Evolutionary conservation across 2,329 filamentous ascomycete genomes (phyloP).

Genomic region (Stagonosporopsis vannaccii): DNA sequence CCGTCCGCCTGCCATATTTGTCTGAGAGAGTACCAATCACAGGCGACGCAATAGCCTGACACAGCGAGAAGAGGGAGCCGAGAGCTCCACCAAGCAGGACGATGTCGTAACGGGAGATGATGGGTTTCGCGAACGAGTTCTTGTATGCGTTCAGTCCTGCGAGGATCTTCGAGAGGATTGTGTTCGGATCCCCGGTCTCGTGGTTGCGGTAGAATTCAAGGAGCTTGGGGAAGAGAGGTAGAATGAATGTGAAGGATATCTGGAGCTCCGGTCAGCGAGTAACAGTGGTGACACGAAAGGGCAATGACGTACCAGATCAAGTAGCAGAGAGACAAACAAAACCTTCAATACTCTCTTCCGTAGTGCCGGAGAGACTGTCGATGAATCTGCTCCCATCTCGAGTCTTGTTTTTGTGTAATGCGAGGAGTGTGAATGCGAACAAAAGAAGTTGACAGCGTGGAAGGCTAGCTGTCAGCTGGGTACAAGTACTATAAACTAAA

Average conservation of each 20-base stretch:
- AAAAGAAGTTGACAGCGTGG: conserved; percentile 21
- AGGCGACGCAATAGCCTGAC: conserved; percentile 91
- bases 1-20: conserved; percentile 83
- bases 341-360: conserved; percentile 86
- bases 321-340: conserved; percentile 84
- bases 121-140: conserved; percentile 86
- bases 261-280: conserved; percentile 50
- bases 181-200: conserved; percentile 67
- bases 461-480: conserved; percentile 18
- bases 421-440: neutral
- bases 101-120: conserved; percentile 96
- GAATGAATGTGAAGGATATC: conserved; percentile 98
- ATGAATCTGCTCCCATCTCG: conserved; percentile 29
- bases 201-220: conserved; percentile 94
- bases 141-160: conserved; percentile 92
- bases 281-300: conserved; percentile 17
- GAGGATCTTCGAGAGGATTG: conserved; percentile 80
- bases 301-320: conserved; percentile 77
- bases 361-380: conserved; percentile 52
- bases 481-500: conserved; percentile 22
- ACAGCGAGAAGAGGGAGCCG: conserved; percentile 89
- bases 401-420: neutral
- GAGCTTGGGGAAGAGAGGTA: conserved; percentile 93
- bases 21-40: conserved; percentile 90
- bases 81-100: conserved; percentile 92